Evolutionary conservation across 495 filamentous ascomycete species (phyloP).

Genomic region (Tuber magnatum): DNA sequence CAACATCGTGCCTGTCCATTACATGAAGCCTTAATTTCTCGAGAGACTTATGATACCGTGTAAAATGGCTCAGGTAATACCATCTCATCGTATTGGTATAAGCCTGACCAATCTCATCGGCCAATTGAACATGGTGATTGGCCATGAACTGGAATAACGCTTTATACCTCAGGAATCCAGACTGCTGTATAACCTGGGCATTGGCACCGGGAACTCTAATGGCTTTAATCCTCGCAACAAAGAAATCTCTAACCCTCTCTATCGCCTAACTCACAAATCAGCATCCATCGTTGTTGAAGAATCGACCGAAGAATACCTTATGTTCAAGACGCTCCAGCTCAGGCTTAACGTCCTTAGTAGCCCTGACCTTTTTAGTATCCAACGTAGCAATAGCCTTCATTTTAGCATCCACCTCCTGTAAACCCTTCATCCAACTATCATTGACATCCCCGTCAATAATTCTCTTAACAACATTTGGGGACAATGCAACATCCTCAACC

Average conservation of each 20-base stretch:
- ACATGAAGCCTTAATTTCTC: slow-evolving; percentile 74
- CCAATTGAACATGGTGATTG: slow-evolving; percentile 66
- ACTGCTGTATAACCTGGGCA: slow-evolving; percentile 89
- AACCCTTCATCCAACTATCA: slow-evolving; percentile 74
- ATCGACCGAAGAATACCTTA: slow-evolving; percentile 50
- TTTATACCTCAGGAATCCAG: slow-evolving; percentile 76
- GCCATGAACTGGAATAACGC: slow-evolving; percentile 79
- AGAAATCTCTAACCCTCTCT: slow-evolving; percentile 85
- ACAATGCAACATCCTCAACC: slow-evolving; percentile 83
- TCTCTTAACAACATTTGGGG: slow-evolving; percentile 69
- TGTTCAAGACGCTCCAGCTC: slow-evolving; percentile 73
- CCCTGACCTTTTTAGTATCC: slow-evolving; percentile 59
- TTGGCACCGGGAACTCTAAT: slow-evolving; percentile 91
- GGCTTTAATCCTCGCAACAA: slow-evolving; percentile 88
- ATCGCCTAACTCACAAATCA: slow-evolving; percentile 55
- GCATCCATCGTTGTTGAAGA: background rate
- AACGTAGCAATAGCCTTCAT: slow-evolving; percentile 61
- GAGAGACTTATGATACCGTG: slow-evolving; percentile 73
- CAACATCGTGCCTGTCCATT: slow-evolving; percentile 74
- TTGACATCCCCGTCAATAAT: slow-evolving; percentile 86
- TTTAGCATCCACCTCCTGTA: slow-evolving; percentile 77
- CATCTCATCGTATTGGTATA: slow-evolving; percentile 98
- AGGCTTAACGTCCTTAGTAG: slow-evolving; percentile 73
- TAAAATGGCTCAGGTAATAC: slow-evolving; percentile 92
- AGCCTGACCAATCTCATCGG: slow-evolving; percentile 81